Evolutionary conservation across 345 rosid species (phyloP), one percentile per base, ranked within the genome.

Genomic region (Stellera chamaejasme): DNA sequence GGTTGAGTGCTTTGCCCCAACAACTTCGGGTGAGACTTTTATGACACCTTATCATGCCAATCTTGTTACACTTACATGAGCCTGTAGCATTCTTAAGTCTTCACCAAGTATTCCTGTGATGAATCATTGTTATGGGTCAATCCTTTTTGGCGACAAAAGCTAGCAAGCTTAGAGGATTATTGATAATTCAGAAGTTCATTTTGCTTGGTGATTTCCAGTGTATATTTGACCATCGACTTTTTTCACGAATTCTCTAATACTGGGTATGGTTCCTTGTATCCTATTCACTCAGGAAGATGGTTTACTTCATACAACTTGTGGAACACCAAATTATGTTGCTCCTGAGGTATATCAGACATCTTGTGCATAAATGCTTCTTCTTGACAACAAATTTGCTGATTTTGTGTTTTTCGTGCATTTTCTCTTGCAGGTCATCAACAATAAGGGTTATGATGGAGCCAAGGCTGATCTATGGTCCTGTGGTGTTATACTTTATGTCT

Each of bases 271-370:
- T 41, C 57, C 67, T 45, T 26, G 66, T 28, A 23, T 32, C 8
- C 26, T 67, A 66, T 25, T 60, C 55, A 41, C 64, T 16, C 68
- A 93, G 99, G 99, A 87, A 66, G 99, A 93, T 72, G 99, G 97
- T 13, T 71, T 93, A 61, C 99, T 93, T 72, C 97, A 93, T 71
- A 90, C 99, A 51, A 87, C 97, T 10, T 93, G 99, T 69, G 99
- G 99, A 61, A 93, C 99, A 0, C 97, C 99, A 69, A 93, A 93
- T 66, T 93, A 93, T 79, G 99, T 93, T 77, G 97, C 99, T 68
- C 99, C 99, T 0, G 99, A 93, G 97, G 99, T 90, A 71, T 55
- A 60, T 45, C 60, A 32, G n/a, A 46, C 66, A 23, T 65, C 64
- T 56, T 11, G 45, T 66, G 55, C 53, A 48, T 67, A 61, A 25